These are phyloP conservation scores for Rhizopus microsporus DNA, from an alignment of 371 early-diverging fungal species.

Conservation along the genomic window DNA sequence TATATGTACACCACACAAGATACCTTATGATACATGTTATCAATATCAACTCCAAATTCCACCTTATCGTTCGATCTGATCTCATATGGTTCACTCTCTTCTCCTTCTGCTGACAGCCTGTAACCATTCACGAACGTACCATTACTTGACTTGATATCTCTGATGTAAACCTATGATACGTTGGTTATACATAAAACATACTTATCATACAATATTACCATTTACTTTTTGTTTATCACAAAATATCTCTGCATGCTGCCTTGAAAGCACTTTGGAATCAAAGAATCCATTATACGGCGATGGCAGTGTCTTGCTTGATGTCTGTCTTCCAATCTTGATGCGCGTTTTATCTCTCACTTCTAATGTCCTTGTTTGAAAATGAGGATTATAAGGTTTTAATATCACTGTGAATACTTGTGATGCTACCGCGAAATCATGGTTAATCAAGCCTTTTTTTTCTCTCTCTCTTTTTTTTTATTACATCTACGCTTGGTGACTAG, in stretches of 20 bases:
- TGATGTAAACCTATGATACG: slow-evolving; percentile 60
- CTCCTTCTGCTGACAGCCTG: slow-evolving; percentile 71
- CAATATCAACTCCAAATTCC: slow-evolving; percentile 88
- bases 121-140: slow-evolving; percentile 87
- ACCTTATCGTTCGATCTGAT: slow-evolving; percentile 68
- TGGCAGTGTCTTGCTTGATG: slow-evolving; percentile 66
- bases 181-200: not conserved
- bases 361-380: slow-evolving; percentile 65
- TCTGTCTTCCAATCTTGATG: slow-evolving; percentile 78
- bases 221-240: slow-evolving; percentile 66
- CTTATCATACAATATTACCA: not conserved
- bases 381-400: slow-evolving; percentile 61
- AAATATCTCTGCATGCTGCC: slow-evolving; percentile 87
- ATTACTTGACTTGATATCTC: slow-evolving; percentile 82
- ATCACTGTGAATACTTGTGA: slow-evolving; percentile 36
- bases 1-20: slow-evolving; percentile 58
- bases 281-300: slow-evolving; percentile 77
- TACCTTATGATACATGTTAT: slow-evolving; percentile 73
- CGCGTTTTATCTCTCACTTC: slow-evolving; percentile 56
- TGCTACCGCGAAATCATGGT: no score
- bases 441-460: no score
- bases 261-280: slow-evolving; percentile 84
- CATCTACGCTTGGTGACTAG: no score
- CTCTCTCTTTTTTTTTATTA: no score
- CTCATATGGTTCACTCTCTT: slow-evolving; percentile 63